A percentile compares a stretch with the other conserved stretches of the same genome.
phyloP scores from a whole-genome alignment of 2,329 filamentous ascomycete genomes.

The Fusarium piperis region DNA sequence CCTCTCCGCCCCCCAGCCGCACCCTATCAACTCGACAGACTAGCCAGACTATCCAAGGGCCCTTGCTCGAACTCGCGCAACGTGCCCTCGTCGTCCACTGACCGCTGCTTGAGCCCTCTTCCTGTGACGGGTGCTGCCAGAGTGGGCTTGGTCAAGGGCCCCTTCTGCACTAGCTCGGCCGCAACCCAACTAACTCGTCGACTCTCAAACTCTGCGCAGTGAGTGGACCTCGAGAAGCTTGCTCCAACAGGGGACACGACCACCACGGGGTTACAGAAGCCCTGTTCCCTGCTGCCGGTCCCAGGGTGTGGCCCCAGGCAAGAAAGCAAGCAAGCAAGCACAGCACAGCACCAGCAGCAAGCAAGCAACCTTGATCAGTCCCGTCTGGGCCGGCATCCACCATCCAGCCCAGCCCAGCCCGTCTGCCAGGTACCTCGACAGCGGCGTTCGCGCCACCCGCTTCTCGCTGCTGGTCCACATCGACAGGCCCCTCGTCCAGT shows the following conservation, averaged over 20 bases:
- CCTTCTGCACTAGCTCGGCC: constrained; percentile 31
- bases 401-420: constrained; percentile 25
- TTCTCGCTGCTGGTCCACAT: constrained; percentile 40
- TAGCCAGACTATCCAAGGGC: constrained; percentile 7
- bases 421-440: constrained; percentile 33
- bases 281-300: constrained; percentile 5
- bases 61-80: constrained; percentile 29
- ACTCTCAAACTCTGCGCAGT: neutral
- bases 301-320: neutral
- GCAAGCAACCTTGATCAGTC: constrained; percentile 25
- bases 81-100: constrained; percentile 37
- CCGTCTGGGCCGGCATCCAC: constrained; percentile 9
- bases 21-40: constrained; percentile 21
- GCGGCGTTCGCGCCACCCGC: constrained; percentile 45
- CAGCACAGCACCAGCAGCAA: neutral
- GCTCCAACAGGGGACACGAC: neutral
- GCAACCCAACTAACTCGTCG: constrained; percentile 20
- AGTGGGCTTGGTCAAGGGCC: constrained; percentile 39
- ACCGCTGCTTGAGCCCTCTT: constrained; percentile 42
- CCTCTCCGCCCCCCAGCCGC: constrained; percentile 21
- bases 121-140: constrained; percentile 37
- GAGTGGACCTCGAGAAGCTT: constrained; percentile 22
- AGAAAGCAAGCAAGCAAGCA: neutral
- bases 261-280: constrained; percentile 14
- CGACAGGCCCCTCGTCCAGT: constrained; percentile 29